Evolutionary conservation across 2,329 filamentous ascomycete species (phyloP).

Genomic region (Cercospora zeina): DNA sequence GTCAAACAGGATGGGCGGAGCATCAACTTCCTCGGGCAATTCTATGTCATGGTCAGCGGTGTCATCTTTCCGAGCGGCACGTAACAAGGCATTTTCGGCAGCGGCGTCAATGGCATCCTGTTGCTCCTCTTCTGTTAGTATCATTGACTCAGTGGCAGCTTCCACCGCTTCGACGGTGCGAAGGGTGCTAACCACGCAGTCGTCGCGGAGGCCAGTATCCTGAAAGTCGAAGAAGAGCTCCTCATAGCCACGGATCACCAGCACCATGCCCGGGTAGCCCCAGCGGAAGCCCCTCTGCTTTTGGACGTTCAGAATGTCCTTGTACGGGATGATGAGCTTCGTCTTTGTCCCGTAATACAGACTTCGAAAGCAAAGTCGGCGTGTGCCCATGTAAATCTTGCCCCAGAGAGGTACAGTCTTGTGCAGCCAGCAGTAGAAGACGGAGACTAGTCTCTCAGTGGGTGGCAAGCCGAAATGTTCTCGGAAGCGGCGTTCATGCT

Average conservation of each 20-base stretch:
- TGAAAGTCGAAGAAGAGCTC: slow-evolving; percentile 96
- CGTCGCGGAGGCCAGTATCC: slow-evolving; percentile 74
- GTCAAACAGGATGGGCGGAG: slow-evolving; percentile 80
- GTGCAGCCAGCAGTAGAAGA: slow-evolving; percentile 90
- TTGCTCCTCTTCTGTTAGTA: slow-evolving; percentile 67
- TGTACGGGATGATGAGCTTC: slow-evolving; percentile 85
- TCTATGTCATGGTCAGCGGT: slow-evolving; percentile 43
- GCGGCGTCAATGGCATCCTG: slow-evolving; percentile 72
- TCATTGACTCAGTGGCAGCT: slow-evolving; percentile 68
- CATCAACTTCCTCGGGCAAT: slow-evolving; percentile 46
- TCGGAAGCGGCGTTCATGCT: slow-evolving; percentile 70
- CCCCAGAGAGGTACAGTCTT: slow-evolving; percentile 89
- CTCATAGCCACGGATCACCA: slow-evolving; percentile 92
- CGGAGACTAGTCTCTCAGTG: slow-evolving; percentile 79
- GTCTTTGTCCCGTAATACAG: slow-evolving; percentile 84
- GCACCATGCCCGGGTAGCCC: slow-evolving; percentile 83
- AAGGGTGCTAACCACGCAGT: slow-evolving; percentile 80
- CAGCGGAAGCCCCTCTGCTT: slow-evolving; percentile 95
- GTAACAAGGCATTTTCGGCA: slow-evolving; percentile 75
- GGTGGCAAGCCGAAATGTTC: slow-evolving; percentile 86
- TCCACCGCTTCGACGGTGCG: slow-evolving; percentile 72
- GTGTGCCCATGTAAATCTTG: slow-evolving; percentile 91
- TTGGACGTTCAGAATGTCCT: slow-evolving; percentile 87
- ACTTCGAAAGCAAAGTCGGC: slow-evolving; percentile 89
- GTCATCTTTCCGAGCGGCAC: slow-evolving; percentile 64